These are phyloP conservation scores for Kwoniella newhampshirensis DNA, from an alignment of 768 basidiomycete genomes.

Conservation along the genomic window DNA sequence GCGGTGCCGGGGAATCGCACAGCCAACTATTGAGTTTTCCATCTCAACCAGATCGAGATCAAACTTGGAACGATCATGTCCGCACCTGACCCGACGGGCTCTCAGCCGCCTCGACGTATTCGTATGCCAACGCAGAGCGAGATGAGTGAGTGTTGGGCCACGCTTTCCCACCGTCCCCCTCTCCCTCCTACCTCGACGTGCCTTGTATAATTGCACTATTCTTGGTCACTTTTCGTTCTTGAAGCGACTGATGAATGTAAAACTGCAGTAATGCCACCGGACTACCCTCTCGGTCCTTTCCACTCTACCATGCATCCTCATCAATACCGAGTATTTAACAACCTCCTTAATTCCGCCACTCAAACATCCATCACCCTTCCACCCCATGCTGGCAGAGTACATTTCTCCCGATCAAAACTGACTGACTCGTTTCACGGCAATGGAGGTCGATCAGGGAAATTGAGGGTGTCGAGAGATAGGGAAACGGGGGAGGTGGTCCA, in stretches of 20 bases:
- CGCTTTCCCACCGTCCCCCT: neutral
- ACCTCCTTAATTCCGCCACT: constrained; percentile 72
- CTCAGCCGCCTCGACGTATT: constrained; percentile 18
- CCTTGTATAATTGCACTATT: no score
- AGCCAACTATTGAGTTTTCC: no score
- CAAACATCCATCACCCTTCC: constrained; percentile 59
- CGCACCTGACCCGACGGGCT: constrained; percentile 7
- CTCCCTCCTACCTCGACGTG: neutral
- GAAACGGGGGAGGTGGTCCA: constrained; percentile 68
- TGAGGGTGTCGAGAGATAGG: constrained; percentile 81
- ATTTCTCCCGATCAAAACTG: constrained; percentile 73
- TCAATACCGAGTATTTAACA: constrained; percentile 89
- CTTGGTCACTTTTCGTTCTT: no score
- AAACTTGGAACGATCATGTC: constrained; percentile 45
- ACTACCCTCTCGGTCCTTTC: constrained; percentile 68
- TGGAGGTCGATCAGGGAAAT: constrained; percentile 58
- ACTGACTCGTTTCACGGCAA: constrained; percentile 71
- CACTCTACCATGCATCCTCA: constrained; percentile 80
- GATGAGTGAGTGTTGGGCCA: constrained; percentile 29
- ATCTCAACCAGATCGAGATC: constrained; percentile 49
- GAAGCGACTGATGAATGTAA: no score
- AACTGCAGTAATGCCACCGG: constrained; percentile 65
- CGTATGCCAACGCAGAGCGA: constrained; percentile 39
- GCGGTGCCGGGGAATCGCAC: no score
- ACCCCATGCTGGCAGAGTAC: constrained; percentile 58